Evolutionary conservation across 2,329 filamentous ascomycete species (phyloP).

Genomic region (Bipolaris zeicola): DNA sequence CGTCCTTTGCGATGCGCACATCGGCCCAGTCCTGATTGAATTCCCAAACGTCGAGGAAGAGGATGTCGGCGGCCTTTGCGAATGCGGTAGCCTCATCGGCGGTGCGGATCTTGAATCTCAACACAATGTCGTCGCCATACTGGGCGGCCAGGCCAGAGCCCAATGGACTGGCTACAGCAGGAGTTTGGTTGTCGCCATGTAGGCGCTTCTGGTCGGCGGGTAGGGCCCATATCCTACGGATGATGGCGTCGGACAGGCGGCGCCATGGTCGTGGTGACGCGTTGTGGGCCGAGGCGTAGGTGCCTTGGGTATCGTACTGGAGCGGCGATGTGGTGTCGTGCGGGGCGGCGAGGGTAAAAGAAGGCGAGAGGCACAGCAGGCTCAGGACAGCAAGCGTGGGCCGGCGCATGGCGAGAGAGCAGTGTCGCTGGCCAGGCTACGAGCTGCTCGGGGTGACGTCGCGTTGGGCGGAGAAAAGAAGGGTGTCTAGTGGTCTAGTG

Average conservation of each 20-base stretch:
- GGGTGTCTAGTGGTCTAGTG: neutral
- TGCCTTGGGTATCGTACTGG: slow-evolving; percentile 17
- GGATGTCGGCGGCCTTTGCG: slow-evolving; percentile 71
- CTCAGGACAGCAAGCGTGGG: slow-evolving; percentile 31
- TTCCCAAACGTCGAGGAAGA: slow-evolving; percentile 91
- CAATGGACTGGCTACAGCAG: slow-evolving; percentile 9
- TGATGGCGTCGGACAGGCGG: slow-evolving; percentile 44
- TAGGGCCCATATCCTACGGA: slow-evolving; percentile 40
- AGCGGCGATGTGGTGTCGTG: slow-evolving; percentile 25
- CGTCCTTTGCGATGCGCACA: slow-evolving; percentile 75
- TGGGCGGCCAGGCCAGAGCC: slow-evolving; percentile 46
- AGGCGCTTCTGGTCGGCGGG: slow-evolving; percentile 26
- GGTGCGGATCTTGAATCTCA: slow-evolving; percentile 81
- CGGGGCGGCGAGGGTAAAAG: slow-evolving; percentile 40
- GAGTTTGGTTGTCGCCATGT: neutral
- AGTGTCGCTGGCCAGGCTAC: neutral
- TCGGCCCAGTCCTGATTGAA: slow-evolving; percentile 83
- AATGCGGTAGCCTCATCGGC: slow-evolving; percentile 71
- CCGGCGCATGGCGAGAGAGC: slow-evolving; percentile 36
- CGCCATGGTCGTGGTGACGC: slow-evolving; percentile 43
- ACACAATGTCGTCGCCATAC: slow-evolving; percentile 83
- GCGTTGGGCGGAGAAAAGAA: neutral
- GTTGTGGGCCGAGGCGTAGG: slow-evolving; percentile 19
- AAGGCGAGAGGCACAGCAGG: slow-evolving; percentile 40
- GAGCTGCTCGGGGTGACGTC: neutral